Base-by-base conservation (phyloP, 306 rosid genomes). In the Pterocarpus santalinus region DNA sequence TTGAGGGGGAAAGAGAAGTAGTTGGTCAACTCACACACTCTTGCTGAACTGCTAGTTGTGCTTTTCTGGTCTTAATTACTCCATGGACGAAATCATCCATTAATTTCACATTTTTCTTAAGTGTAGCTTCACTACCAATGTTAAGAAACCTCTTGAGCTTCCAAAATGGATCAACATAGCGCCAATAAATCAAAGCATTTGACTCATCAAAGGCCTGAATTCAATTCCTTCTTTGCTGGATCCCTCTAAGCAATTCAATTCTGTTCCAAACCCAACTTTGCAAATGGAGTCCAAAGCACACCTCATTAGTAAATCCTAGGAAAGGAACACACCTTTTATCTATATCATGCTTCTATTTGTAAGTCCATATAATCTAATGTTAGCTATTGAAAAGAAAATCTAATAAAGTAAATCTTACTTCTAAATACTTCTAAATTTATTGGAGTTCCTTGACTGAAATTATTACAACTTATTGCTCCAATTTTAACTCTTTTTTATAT, bases 181-280 rank as follows among this genome's bases (percentile, higher is more conserved):
- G 97, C 95, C 95, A 78, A 69, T 65, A 86, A 5, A 69, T 60
- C 68, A 83, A 81, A 78, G 92, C 93, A 76, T 81, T 89, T 7
- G 98, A 86, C 4, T 94, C 95, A 77, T 94, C 98, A 56, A 91
- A 91, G 32, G 93, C 97, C 57, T 88, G 81, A 94, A 94, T 7
- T 75, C 89, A 47, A 0, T 74, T 55, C 90, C 93, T 36, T 86
- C 86, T 80, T 88, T 89, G 69, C 77, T 90, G 79, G 92, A 82
- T 28, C 89, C 90, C 69, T 89, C 97, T 65, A 90, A 69, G 88
- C 94, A 91, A 67, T 91, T 86, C 84, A 91, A 70, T n/a, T 94
- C 95, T n/a, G 90, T 86, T 69, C 98, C 98, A 77, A 94, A 94
- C 64, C 95, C 97, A 75, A 94, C 98, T 85, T 91, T 87, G 92